phyloP scores from a whole-genome alignment of 2,329 filamentous ascomycete species.

The Ascochyta koolunga region DNA sequence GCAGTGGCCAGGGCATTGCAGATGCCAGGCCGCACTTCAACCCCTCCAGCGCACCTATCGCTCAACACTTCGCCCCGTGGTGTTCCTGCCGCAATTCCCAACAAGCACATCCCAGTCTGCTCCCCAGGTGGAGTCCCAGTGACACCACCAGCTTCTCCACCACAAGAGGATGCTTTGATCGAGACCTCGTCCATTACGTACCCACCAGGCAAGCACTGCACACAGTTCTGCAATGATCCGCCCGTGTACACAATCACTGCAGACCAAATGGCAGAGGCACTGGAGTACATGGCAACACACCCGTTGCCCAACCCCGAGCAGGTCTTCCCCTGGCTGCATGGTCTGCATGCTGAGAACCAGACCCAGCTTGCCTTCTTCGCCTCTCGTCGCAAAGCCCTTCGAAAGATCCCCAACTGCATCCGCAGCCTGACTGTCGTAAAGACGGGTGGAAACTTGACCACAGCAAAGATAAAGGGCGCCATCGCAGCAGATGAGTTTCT shows the following conservation, averaged over 20 bases:
- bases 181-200: slow-evolving; percentile 73
- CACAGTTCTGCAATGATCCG: slow-evolving; percentile 58
- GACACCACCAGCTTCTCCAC: slow-evolving; percentile 64
- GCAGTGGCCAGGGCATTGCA: slow-evolving; percentile 49
- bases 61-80: slow-evolving; percentile 64
- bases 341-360: slow-evolving; percentile 85
- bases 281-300: slow-evolving; percentile 78
- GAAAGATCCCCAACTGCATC: slow-evolving; percentile 76
- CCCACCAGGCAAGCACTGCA: slow-evolving; percentile 70
- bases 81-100: slow-evolving; percentile 70
- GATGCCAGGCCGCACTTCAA: slow-evolving; percentile 46
- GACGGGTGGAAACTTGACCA: slow-evolving; percentile 77
- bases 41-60: slow-evolving; percentile 61
- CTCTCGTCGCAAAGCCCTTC: slow-evolving; percentile 72
- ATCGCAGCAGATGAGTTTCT: slow-evolving; percentile 83
- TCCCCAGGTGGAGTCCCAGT: slow-evolving; percentile 73
- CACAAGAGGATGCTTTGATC: slow-evolving; percentile 60
- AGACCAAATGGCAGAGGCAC: slow-evolving; percentile 69
- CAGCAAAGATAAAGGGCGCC: slow-evolving; percentile 82
- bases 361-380: slow-evolving; percentile 91
- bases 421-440: slow-evolving; percentile 87
- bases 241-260: slow-evolving; percentile 76
- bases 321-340: slow-evolving; percentile 97
- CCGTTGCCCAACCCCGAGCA: slow-evolving; percentile 82
- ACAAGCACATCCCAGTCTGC: slow-evolving; percentile 89